phyloP scores from a whole-genome alignment of 129 eudicot species.

The Logfia minima region DNA sequence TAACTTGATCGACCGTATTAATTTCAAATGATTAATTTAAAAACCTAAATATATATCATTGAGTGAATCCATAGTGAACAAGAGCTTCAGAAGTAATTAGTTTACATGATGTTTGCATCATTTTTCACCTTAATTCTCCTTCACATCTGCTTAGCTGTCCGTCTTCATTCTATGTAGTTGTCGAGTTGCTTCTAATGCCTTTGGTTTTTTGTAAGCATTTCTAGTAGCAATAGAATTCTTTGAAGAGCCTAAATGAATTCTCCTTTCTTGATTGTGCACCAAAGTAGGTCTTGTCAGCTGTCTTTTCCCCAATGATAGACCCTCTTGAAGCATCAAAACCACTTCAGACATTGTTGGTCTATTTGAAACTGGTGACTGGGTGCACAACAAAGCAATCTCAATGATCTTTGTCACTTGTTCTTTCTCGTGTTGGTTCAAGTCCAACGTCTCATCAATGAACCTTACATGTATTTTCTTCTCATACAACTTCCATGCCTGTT shows the following conservation, averaged over 20 bases:
- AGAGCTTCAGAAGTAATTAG: neutral
- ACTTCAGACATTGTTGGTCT: conserved; percentile 80
- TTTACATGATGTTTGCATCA: neutral
- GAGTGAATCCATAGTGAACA: neutral
- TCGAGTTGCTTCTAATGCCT: neutral
- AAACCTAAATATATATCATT: neutral
- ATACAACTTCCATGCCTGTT: conserved; percentile 65
- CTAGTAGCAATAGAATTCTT: conserved; percentile 1
- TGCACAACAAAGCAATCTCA: conserved; percentile 70
- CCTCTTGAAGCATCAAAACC: conserved; percentile 49
- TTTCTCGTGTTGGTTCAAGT: conserved; percentile 35
- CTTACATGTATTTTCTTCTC: conserved; percentile 40
- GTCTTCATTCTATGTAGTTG: neutral
- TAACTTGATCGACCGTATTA: too few species aligned
- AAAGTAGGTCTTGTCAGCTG: conserved; percentile 39
- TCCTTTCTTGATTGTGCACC: conserved; percentile 23
- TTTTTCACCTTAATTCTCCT: neutral
- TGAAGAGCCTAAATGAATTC: conserved; percentile 27
- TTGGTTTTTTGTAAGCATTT: neutral
- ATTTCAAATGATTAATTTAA: too few species aligned
- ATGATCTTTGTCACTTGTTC: conserved; percentile 56
- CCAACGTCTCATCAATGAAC: conserved; percentile 49
- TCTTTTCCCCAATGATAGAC: conserved; percentile 31
- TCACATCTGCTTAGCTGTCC: too few species aligned
- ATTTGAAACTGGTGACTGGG: conserved; percentile 54